These are phyloP conservation scores for Cladosporium sp. DNA, from an alignment of 2,329 filamentous ascomycete genomes.

Conservation along the genomic window DNA sequence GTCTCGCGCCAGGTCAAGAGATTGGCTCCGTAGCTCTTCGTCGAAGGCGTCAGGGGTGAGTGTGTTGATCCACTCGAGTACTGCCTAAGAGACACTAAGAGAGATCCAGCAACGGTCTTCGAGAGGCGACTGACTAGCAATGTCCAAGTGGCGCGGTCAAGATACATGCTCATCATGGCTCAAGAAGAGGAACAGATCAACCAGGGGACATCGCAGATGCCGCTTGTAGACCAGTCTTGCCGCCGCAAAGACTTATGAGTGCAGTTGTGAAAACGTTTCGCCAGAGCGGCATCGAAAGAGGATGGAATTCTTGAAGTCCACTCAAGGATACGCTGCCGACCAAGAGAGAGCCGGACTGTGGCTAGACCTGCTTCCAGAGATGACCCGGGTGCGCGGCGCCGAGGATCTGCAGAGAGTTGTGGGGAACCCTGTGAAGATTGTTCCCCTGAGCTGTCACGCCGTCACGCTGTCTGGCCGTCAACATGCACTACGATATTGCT, in stretches of 20 bases:
- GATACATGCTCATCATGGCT: background rate
- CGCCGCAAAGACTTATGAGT: too few relatives aligned
- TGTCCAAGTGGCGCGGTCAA: background rate
- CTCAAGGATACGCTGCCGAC: background rate
- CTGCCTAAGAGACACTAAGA: background rate
- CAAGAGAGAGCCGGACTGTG: background rate
- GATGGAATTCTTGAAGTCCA: background rate
- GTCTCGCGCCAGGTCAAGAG: too few relatives aligned
- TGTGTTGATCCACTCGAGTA: background rate
- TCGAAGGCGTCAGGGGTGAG: background rate
- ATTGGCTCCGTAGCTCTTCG: background rate
- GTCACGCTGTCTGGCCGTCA: too few relatives aligned
- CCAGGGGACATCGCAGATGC: too few relatives aligned
- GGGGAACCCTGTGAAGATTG: background rate
- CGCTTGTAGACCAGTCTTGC: too few relatives aligned
- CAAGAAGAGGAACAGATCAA: too few relatives aligned
- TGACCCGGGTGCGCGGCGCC: background rate
- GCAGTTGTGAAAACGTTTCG: too few relatives aligned
- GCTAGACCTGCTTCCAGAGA: background rate
- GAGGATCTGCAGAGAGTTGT: background rate
- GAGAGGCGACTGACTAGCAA: background rate
- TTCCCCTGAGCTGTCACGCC: too few relatives aligned
- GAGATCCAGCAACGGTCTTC: background rate
- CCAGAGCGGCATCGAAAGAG: too few relatives aligned
- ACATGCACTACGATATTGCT: too few relatives aligned